These are phyloP conservation scores for Pseudogymnoascus sp. DNA, from an alignment of 2,329 filamentous ascomycete genomes.

Conservation along the genomic window DNA sequence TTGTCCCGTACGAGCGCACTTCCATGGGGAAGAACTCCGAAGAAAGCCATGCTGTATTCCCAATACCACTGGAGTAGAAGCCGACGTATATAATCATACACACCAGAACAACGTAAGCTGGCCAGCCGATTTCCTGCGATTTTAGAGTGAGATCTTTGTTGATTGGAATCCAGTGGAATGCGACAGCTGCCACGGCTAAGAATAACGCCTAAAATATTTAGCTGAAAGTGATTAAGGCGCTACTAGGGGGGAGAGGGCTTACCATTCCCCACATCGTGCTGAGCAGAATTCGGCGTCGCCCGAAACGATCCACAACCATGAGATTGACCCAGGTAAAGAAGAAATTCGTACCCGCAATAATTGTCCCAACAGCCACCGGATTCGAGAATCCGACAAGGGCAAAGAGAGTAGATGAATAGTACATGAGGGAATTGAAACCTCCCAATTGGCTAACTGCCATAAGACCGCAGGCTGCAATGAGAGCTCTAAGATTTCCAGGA, in stretches of 20 bases:
- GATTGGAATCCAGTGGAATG: slow-evolving; percentile 40
- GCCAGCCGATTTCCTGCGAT: slow-evolving; percentile 22
- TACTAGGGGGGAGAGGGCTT: too few relatives aligned
- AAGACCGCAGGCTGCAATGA: slow-evolving; percentile 40
- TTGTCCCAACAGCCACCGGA: slow-evolving; percentile 37
- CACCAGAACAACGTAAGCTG: slow-evolving; percentile 3
- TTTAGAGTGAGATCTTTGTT: slow-evolving; percentile 34
- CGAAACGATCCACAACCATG: slow-evolving; percentile 37
- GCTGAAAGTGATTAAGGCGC: too few relatives aligned
- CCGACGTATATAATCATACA: slow-evolving; percentile 21
- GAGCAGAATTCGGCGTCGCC: slow-evolving; percentile 37
- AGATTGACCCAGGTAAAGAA: slow-evolving; percentile 42
- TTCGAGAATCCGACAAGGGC: slow-evolving; percentile 42
- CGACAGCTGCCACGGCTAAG: slow-evolving; percentile 34
- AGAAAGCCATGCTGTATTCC: slow-evolving; percentile 39
- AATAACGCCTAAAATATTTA: too few relatives aligned
- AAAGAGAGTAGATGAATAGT: slow-evolving; percentile 37
- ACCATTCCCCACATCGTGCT: slow-evolving; percentile 32
- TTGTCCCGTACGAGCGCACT: slow-evolving; percentile 39
- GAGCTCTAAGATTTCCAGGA: slow-evolving; percentile 37
- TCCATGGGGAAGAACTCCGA: slow-evolving; percentile 40
- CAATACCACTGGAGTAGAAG: slow-evolving; percentile 39
- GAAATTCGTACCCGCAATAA: slow-evolving; percentile 40
- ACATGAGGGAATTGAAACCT: slow-evolving; percentile 39
- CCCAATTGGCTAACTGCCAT: slow-evolving; percentile 43